Evolutionary conservation across 2,329 filamentous ascomycete genomes (phyloP).

Genomic region (Colletotrichum simmondsii): DNA sequence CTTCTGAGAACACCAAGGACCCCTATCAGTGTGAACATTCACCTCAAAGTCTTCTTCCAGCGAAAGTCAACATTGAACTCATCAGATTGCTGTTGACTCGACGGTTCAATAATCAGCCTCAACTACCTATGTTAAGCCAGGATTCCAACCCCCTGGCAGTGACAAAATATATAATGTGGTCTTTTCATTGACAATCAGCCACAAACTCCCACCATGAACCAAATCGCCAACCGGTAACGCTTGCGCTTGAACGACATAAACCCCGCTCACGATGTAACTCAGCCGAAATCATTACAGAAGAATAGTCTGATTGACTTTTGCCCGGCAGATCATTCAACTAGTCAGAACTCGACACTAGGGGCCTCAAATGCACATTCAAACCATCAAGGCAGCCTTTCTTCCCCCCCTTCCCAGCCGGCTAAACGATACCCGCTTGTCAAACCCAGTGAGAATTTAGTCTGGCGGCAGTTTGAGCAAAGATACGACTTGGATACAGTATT

Average conservation of each 20-base stretch:
- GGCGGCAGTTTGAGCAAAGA: background rate
- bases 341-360: background rate
- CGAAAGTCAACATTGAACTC: too few relatives aligned
- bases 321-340: background rate
- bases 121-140: too few relatives aligned
- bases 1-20: too few relatives aligned
- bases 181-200: background rate
- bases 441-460: background rate
- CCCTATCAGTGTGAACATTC: too few relatives aligned
- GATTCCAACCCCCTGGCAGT: too few relatives aligned
- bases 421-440: background rate
- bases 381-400: background rate
- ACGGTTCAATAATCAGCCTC: background rate
- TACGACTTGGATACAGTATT: background rate
- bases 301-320: background rate
- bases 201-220: background rate
- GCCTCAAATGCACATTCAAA: background rate
- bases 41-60: too few relatives aligned
- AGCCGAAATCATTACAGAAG: background rate
- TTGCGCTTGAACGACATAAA: background rate
- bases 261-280: background rate
- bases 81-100: background rate
- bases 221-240: background rate
- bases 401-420: background rate
- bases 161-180: background rate